These are phyloP conservation scores for Penicillium herquei DNA, from an alignment of 495 filamentous ascomycete genomes.

Conservation along the genomic window DNA sequence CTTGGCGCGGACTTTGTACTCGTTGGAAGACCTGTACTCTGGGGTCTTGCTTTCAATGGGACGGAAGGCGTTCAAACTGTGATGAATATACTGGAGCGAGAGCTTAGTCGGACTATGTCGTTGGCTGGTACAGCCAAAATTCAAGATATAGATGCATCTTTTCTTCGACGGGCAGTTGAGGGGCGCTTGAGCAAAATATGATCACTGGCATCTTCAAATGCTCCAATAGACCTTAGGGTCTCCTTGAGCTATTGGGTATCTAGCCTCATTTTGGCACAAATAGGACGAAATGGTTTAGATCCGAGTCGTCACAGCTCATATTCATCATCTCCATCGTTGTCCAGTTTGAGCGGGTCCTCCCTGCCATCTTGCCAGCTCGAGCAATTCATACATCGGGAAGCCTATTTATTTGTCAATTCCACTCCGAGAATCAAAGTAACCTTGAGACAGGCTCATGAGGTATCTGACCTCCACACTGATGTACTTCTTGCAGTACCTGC, in stretches of 20 bases:
- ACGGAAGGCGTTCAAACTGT: constrained; percentile 10
- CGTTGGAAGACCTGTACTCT: constrained; percentile 12
- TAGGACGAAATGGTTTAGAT: not conserved
- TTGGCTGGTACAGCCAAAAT: constrained; percentile 2
- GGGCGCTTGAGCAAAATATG: constrained; percentile 10
- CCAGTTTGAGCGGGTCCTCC: constrained; percentile 47
- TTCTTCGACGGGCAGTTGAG: not conserved
- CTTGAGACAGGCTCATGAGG: not conserved
- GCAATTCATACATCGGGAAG: constrained; percentile 65
- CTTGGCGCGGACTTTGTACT: constrained; percentile 15
- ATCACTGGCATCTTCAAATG: not conserved
- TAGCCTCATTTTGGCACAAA: too few relatives aligned
- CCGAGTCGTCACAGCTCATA: not conserved
- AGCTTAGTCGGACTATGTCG: constrained; percentile 6
- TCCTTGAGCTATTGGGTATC: too few relatives aligned
- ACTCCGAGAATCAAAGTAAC: not conserved
- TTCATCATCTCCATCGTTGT: constrained; percentile 4
- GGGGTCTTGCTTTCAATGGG: constrained; percentile 12
- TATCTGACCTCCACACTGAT: constrained; percentile 61
- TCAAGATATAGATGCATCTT: constrained; percentile 2
- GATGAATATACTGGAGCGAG: constrained; percentile 12
- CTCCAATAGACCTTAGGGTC: not conserved
- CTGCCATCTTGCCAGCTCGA: constrained; percentile 78
- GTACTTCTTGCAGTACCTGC: constrained; percentile 67
- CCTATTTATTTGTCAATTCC: constrained; percentile 32